Evolutionary conservation across 1,284 basidiomycete genomes (phyloP).

Genomic region (Pseudozyma sp.): DNA sequence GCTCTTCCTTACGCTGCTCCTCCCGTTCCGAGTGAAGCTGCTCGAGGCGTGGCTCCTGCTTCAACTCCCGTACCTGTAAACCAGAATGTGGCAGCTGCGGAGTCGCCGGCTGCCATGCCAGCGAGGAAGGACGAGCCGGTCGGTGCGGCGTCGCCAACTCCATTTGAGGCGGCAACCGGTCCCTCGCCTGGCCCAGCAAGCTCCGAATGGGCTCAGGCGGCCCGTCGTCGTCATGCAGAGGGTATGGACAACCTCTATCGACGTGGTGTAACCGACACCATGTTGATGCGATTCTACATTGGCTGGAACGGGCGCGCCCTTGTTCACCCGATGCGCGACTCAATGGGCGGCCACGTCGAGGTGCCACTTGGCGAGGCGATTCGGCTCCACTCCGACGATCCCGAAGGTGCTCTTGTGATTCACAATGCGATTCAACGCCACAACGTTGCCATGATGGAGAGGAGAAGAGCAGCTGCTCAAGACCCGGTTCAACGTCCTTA

Average conservation of each 20-base stretch:
- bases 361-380: slow-evolving; percentile 53
- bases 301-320: slow-evolving; percentile 66
- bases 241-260: slow-evolving; percentile 64
- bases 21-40: slow-evolving; percentile 44
- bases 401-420: slow-evolving; percentile 58
- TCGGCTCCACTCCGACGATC: slow-evolving; percentile 55
- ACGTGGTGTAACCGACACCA: slow-evolving; percentile 65
- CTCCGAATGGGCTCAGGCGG: slow-evolving; percentile 32
- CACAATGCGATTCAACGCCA: slow-evolving; percentile 32
- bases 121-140: slow-evolving; percentile 20
- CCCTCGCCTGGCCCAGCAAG: slow-evolving; percentile 14
- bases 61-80: slow-evolving; percentile 15
- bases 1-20: slow-evolving; percentile 25
- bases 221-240: slow-evolving; percentile 53
- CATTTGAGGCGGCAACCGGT: slow-evolving; percentile 11
- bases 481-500: slow-evolving; percentile 6
- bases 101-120: slow-evolving; percentile 15
- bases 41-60: slow-evolving; percentile 21
- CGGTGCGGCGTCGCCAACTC: slow-evolving; percentile 22
- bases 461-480: slow-evolving; percentile 6
- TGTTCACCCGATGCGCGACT: slow-evolving; percentile 55
- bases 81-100: slow-evolving; percentile 12
- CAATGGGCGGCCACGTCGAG: slow-evolving; percentile 40
- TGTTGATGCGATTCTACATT: slow-evolving; percentile 63
- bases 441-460: slow-evolving; percentile 21